These are phyloP conservation scores for Odontarrhena argentea DNA, from an alignment of 345 rosid species.

Conservation along the genomic window DNA sequence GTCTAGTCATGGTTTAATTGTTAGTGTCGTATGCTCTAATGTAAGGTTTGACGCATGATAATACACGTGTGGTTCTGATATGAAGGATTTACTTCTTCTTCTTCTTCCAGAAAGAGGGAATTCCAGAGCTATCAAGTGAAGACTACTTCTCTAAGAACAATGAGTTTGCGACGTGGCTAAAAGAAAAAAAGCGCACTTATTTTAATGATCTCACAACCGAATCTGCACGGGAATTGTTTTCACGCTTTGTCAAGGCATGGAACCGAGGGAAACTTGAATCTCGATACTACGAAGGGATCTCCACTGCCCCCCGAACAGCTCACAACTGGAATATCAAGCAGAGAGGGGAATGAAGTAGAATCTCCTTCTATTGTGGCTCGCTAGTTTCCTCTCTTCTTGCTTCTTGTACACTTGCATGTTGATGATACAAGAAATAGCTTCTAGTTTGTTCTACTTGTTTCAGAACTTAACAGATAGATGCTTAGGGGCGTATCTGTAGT, in stretches of 20 bases:
- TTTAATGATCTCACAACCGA: conserved; percentile 86
- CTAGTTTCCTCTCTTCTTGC: neutral
- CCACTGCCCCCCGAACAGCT: conserved; percentile 71
- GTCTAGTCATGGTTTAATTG: neutral
- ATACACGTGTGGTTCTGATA: conserved; percentile 8
- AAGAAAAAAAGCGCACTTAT: conserved; percentile 70
- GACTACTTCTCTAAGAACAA: conserved; percentile 91
- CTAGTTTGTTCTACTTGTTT: conserved; percentile 11
- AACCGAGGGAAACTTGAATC: conserved; percentile 73
- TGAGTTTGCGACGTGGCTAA: conserved; percentile 90
- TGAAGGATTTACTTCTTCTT: conserved; percentile 11
- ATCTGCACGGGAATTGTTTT: conserved; percentile 65
- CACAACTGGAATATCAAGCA: conserved; percentile 79
- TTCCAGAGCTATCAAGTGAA: conserved; percentile 68
- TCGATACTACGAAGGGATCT: conserved; percentile 78
- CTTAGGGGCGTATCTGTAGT: conserved; percentile 1
- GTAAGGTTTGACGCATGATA: neutral
- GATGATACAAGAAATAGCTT: conserved; percentile 6
- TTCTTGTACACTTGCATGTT: conserved; percentile 15
- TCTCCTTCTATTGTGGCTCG: conserved; percentile 4
- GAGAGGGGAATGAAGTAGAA: conserved; percentile 25
- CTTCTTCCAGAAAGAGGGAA: conserved; percentile 53
- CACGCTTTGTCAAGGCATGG: conserved; percentile 73
- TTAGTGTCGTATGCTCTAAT: neutral
- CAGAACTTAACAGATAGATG: conserved; percentile 18